Evolutionary conservation across 352 stramenopile species (phyloP).

Genomic region (Pythium monospermum): DNA sequence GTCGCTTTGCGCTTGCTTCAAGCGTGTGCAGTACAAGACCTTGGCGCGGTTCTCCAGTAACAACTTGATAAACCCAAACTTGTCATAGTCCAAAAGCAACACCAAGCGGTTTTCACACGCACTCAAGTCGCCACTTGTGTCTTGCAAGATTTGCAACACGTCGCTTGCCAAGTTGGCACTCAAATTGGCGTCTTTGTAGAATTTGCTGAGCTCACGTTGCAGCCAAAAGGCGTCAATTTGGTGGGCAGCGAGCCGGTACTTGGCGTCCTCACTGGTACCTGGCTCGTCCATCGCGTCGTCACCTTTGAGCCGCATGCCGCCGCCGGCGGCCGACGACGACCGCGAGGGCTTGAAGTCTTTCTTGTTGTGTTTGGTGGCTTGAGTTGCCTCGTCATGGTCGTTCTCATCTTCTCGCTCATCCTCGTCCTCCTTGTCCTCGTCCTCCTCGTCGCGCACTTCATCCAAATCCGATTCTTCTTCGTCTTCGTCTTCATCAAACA

Average conservation of each 20-base stretch:
- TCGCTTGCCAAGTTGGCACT: constrained; percentile 91
- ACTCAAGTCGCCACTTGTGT: constrained; percentile 63
- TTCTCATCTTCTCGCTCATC: constrained; percentile 33
- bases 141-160: constrained; percentile 72
- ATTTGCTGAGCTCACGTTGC: constrained; percentile 94
- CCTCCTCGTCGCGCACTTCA: constrained; percentile 70
- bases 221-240: constrained; percentile 99
- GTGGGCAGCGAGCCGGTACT: constrained; percentile 89
- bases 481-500: constrained; percentile 98
- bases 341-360: neutral
- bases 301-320: constrained; percentile 73
- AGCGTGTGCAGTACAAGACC: constrained; percentile 95
- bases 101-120: constrained; percentile 97
- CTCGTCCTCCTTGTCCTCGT: constrained; percentile 38
- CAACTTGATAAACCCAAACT: constrained; percentile 99
- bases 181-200: constrained; percentile 94
- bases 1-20: constrained; percentile 96
- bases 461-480: constrained; percentile 92
- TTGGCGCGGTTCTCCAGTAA: constrained; percentile 94
- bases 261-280: constrained; percentile 52
- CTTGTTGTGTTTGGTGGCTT: constrained; percentile 4
- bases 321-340: neutral
- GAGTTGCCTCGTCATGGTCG: neutral
- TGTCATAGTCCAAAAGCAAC: constrained; percentile 97
- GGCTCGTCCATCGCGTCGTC: constrained; percentile 45